Evolutionary conservation across 2,329 filamentous ascomycete genomes (phyloP).

Genomic region (Trichoderma citrinoviride): DNA sequence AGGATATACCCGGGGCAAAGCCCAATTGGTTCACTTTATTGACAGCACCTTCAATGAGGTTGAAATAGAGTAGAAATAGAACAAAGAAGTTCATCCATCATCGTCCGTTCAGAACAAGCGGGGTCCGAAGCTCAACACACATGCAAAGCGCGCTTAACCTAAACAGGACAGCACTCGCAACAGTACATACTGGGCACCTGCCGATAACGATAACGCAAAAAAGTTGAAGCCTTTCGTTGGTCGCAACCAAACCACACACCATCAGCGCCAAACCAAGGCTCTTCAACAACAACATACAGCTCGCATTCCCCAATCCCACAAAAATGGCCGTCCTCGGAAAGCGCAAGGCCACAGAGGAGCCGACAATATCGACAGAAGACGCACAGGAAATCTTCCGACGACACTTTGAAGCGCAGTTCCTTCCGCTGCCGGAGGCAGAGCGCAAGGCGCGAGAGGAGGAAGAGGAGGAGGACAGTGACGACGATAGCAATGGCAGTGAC

Average conservation of each 20-base stretch:
- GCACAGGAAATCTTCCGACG: constrained; percentile 74
- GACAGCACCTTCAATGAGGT: too few relatives aligned
- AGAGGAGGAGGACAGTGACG: constrained; percentile 37
- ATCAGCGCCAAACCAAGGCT: background rate
- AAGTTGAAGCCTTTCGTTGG: too few relatives aligned
- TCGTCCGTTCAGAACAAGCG: too few relatives aligned
- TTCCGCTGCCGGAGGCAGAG: constrained; percentile 56
- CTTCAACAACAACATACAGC: background rate
- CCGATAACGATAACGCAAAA: too few relatives aligned
- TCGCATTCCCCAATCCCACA: background rate
- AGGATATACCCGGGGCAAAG: too few relatives aligned
- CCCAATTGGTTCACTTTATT: too few relatives aligned
- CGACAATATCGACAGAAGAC: constrained; percentile 44
- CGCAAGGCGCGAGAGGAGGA: constrained; percentile 32
- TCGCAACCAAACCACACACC: background rate
- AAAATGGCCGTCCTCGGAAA: constrained; percentile 50
- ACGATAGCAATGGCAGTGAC: constrained; percentile 26
- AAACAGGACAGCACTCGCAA: too few relatives aligned
- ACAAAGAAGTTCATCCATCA: too few relatives aligned
- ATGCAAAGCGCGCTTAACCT: too few relatives aligned
- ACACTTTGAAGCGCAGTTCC: constrained; percentile 87
- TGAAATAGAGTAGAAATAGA: too few relatives aligned
- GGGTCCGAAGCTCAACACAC: too few relatives aligned
- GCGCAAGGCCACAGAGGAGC: constrained; percentile 42
- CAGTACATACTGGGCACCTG: too few relatives aligned